phyloP scores from a whole-genome alignment of 2,329 filamentous ascomycete species.

The Pseudocercospora crystallina region DNA sequence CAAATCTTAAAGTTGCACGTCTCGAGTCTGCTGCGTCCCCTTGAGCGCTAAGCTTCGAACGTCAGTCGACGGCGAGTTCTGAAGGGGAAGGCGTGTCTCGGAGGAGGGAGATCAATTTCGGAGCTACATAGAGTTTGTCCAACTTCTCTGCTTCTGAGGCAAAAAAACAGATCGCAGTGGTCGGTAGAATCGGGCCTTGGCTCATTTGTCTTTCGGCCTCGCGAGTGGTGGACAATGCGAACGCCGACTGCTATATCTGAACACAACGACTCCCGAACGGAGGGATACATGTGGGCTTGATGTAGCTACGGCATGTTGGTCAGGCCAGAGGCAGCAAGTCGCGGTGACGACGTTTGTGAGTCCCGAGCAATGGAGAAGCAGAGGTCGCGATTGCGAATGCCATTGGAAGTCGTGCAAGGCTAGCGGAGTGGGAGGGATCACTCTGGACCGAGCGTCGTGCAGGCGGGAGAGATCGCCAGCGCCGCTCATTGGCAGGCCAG shows the following conservation, averaged over 20 bases:
- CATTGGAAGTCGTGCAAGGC: conserved; percentile 22
- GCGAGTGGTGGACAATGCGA: too few relatives aligned
- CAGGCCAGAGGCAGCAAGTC: conserved; percentile 1
- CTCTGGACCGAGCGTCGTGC: conserved; percentile 19
- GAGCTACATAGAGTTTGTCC: background rate
- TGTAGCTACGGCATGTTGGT: too few relatives aligned
- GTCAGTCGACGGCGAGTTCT: conserved; percentile 11
- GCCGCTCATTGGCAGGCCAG: conserved; percentile 15
- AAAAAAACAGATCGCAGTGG: too few relatives aligned
- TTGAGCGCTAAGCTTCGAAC: conserved; percentile 18
- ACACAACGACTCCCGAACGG: too few relatives aligned
- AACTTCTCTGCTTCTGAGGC: too few relatives aligned
- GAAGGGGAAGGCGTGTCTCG: conserved; percentile 17
- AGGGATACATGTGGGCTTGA: too few relatives aligned
- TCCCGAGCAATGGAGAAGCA: conserved; percentile 20
- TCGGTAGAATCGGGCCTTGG: too few relatives aligned
- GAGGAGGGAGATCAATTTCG: conserved; percentile 4
- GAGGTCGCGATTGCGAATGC: conserved; percentile 13
- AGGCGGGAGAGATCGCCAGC: conserved; percentile 18
- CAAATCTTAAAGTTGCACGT: conserved; percentile 13
- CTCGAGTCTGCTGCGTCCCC: conserved; percentile 5
- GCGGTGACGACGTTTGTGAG: conserved; percentile 7
- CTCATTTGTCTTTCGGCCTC: too few relatives aligned
- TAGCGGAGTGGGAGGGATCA: conserved; percentile 12
- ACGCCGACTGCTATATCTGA: too few relatives aligned